Conservation (phyloP, 2,329 filamentous ascomycete species). For the Fusarium fracticaudum region DNA sequence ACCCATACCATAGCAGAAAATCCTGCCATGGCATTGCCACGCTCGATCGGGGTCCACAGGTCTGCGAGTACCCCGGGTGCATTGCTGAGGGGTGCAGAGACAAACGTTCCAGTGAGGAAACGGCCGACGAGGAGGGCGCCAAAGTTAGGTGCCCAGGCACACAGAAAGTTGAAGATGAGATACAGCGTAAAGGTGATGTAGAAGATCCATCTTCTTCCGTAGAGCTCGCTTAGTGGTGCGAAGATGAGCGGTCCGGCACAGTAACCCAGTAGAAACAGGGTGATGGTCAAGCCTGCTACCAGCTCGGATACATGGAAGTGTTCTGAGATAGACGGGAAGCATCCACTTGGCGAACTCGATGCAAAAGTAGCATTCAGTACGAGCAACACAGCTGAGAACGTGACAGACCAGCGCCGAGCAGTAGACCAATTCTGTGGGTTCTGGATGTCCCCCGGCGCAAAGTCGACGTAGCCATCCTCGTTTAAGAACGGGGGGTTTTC, state of each 20-base stretch:
- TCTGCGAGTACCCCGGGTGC: conserved; percentile 83
- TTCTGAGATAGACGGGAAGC: conserved; percentile 14
- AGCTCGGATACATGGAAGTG: conserved; percentile 23
- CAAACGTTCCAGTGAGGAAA: conserved; percentile 79
- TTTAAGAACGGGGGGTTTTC: conserved; percentile 15
- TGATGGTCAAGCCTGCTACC: conserved; percentile 24
- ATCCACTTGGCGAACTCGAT: conserved; percentile 22
- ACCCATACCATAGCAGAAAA: conserved; percentile 82
- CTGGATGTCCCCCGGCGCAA: conserved; percentile 1
- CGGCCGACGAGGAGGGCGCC: conserved; percentile 77
- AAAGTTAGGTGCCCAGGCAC: conserved; percentile 77
- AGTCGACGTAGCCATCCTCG: conserved; percentile 22
- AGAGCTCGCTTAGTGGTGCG: conserved; percentile 77
- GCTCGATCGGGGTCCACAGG: conserved; percentile 79
- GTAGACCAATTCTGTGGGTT: conserved; percentile 19
- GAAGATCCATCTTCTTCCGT: conserved; percentile 70
- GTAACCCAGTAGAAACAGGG: conserved; percentile 37
- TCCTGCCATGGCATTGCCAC: conserved; percentile 83
- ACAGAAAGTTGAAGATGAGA: conserved; percentile 79
- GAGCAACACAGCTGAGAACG: conserved; percentile 15
- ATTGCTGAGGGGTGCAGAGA: conserved; percentile 82
- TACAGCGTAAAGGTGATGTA: conserved; percentile 68
- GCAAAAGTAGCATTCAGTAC: conserved; percentile 25
- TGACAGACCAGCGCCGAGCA: conserved; percentile 3
- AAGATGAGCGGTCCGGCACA: conserved; percentile 79